Percentiles rank a stretch among this genome's conserved stretches.
Conservation (phyloP, 352 stramenopile species). For the Globisporangium echinulatum region DNA sequence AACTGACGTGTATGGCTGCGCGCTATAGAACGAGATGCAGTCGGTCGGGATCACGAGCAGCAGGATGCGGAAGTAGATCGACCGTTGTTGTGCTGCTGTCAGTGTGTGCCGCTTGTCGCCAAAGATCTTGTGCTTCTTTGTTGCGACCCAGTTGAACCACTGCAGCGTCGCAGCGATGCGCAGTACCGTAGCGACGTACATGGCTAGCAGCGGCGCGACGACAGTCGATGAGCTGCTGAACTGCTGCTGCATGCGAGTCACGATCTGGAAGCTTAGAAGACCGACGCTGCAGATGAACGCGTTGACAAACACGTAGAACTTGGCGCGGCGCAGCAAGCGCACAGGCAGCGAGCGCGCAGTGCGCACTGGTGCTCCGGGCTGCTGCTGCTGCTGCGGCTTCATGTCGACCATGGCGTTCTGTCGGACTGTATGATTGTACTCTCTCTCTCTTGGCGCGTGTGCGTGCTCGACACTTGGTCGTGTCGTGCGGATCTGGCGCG, state of each 20-base stretch:
- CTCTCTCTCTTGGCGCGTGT: background rate
- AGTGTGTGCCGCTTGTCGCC: constrained; percentile 46
- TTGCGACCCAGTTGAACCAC: constrained; percentile 83
- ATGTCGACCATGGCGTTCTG: constrained; percentile 1
- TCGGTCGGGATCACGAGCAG: constrained; percentile 67
- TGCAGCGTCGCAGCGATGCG: constrained; percentile 54
- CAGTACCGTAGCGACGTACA: constrained; percentile 42
- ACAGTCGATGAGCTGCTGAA: background rate
- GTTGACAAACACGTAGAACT: constrained; percentile 83
- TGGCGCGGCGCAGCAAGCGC: constrained; percentile 41
- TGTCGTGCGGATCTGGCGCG: too few species aligned
- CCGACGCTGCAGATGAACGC: constrained; percentile 67
- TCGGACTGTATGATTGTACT: background rate
- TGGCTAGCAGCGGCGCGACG: constrained; percentile 7
- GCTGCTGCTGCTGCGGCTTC: background rate
- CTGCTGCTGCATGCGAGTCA: constrained; percentile 4
- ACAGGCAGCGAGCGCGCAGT: background rate
- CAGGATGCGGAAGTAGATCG: constrained; percentile 57
- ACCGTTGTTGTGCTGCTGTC: constrained; percentile 25
- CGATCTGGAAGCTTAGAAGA: constrained; percentile 21
- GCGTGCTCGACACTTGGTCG: too few species aligned
- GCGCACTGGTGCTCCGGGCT: background rate
- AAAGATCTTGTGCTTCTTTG: constrained; percentile 60
- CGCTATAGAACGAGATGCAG: constrained; percentile 55
- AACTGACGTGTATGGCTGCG: constrained; percentile 10